Evolutionary conservation across 306 rosid genomes (phyloP).

Genomic region (Ormosia semicastrata): DNA sequence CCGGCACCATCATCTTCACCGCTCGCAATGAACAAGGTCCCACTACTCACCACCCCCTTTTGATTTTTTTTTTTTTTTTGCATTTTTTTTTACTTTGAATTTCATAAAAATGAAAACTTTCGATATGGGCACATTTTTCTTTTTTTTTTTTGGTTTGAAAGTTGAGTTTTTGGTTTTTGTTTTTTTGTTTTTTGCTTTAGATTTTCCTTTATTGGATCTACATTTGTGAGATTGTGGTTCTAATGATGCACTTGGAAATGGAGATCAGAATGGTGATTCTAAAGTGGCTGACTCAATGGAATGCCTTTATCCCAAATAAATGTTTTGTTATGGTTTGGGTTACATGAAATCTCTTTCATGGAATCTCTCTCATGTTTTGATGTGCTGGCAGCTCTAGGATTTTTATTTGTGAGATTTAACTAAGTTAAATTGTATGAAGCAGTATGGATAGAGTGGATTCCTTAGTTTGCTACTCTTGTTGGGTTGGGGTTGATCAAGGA

Average conservation of each 20-base stretch:
- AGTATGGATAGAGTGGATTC: not conserved
- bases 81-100: not conserved
- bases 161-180: not conserved
- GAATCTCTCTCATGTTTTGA: not conserved
- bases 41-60: not conserved
- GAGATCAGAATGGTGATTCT: not conserved
- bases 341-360: not conserved
- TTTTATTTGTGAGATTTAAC: not conserved
- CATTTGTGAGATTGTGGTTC: not conserved
- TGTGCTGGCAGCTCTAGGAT: not conserved
- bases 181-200: not conserved
- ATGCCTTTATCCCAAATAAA: not conserved
- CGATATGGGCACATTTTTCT: not conserved
- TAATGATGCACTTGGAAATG: not conserved
- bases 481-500: not conserved
- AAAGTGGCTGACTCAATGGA: not conserved
- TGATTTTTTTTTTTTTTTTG: not conserved
- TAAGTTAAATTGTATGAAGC: not conserved
- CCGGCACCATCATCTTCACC: slow-evolving; percentile 76
- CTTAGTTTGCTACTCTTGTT: not conserved
- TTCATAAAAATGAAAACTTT: not conserved
- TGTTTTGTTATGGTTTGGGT: not conserved
- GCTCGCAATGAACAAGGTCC: slow-evolving; percentile 91
- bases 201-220: slow-evolving; percentile 14
- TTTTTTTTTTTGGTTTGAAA: not conserved